Percentiles rank a stretch among this genome's conserved stretches.
phyloP scores from a whole-genome alignment of 345 rosid genomes.

The Garcia nutans region DNA sequence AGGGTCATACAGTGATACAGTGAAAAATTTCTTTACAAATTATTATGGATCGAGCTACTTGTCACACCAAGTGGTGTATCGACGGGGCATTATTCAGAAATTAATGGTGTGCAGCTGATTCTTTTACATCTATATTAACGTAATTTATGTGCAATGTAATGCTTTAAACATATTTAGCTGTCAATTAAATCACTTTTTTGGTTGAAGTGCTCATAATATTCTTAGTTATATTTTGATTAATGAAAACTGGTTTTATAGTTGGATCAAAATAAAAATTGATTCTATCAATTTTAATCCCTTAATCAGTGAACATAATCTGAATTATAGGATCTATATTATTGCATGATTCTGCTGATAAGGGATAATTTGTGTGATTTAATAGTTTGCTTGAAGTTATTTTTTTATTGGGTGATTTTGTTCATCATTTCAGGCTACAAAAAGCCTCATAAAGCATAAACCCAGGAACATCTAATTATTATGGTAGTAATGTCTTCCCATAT shows the following conservation, averaged over 20 bases:
- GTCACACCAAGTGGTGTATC: constrained; percentile 85
- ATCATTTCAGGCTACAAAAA: not conserved
- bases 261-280: not conserved
- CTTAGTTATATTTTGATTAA: not conserved
- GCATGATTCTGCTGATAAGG: not conserved
- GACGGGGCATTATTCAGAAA: constrained; percentile 54
- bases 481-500: not conserved
- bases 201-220: not conserved
- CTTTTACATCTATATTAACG: constrained; percentile 9
- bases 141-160: not conserved
- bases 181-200: not conserved
- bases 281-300: not conserved
- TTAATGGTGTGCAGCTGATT: constrained; percentile 56
- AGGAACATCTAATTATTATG: not conserved
- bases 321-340: not conserved
- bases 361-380: not conserved
- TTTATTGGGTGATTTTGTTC: not conserved
- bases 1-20: constrained; percentile 67
- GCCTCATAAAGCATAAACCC: not conserved
- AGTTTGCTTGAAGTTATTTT: not conserved
- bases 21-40: constrained; percentile 54
- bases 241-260: not conserved
- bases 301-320: not conserved
- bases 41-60: constrained; percentile 76
- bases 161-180: not conserved